phyloP scores from a whole-genome alignment of 2,329 filamentous ascomycete species.

The Clarireedia homoeocarpa region DNA sequence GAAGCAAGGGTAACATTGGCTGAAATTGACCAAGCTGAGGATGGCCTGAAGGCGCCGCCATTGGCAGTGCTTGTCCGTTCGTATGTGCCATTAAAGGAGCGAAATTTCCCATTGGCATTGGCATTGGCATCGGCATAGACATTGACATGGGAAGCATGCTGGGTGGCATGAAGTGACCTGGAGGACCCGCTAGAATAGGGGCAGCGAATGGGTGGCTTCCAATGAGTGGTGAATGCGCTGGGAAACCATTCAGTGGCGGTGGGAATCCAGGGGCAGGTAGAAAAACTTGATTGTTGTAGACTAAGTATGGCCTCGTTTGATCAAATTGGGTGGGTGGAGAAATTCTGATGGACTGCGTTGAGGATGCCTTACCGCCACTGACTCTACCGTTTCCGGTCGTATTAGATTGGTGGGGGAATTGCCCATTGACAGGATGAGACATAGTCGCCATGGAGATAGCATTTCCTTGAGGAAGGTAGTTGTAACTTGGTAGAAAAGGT shows the following conservation, averaged over 20 bases:
- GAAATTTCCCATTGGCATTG: conserved; percentile 6
- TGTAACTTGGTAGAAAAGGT: conserved; percentile 14
- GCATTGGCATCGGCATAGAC: conserved; percentile 10
- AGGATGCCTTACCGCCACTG: background rate
- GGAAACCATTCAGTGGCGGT: conserved; percentile 17
- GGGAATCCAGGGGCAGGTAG: conserved; percentile 26
- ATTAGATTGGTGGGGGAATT: background rate
- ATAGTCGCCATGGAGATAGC: conserved; percentile 9
- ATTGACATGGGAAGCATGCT: conserved; percentile 4
- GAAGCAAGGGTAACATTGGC: background rate
- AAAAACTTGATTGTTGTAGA: conserved; percentile 26
- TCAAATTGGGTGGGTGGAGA: conserved; percentile 30
- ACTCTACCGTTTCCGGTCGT: background rate
- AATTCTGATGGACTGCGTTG: conserved; percentile 24
- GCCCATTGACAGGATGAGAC: conserved; percentile 4
- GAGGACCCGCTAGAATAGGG: conserved; percentile 6
- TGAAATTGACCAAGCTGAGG: background rate
- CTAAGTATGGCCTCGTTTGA: conserved; percentile 28
- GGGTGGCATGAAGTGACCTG: conserved; percentile 2
- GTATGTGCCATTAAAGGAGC: conserved; percentile 14
- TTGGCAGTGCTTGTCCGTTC: conserved; percentile 16
- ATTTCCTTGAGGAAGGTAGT: conserved; percentile 12
- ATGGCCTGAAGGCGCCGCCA: conserved; percentile 7
- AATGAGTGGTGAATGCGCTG: conserved; percentile 23
- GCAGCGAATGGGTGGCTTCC: conserved; percentile 21